A percentile compares a stretch with the other conserved stretches of the same genome.
Evolutionary conservation across 805 yeast species (phyloP).

Genomic region (Metschnikowia anglica): DNA sequence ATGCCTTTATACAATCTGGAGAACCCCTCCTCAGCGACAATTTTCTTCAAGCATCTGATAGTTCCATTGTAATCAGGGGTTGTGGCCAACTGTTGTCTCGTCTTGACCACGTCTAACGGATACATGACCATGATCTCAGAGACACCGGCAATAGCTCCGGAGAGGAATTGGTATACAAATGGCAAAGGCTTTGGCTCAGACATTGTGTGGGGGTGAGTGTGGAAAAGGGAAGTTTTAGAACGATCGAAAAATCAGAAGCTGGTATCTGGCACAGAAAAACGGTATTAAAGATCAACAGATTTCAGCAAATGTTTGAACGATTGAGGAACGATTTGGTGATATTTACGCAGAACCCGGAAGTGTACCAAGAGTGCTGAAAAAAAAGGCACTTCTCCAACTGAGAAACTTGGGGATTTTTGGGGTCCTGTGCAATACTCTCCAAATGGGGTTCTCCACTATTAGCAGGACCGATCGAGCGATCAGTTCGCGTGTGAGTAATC

Average conservation of each 20-base stretch:
- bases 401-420: neutral
- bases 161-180: constrained; percentile 83
- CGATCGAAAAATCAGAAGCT: too few species aligned
- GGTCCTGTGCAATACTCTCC: constrained; percentile 2
- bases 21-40: constrained; percentile 82
- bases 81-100: constrained; percentile 79
- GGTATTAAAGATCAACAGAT: too few species aligned
- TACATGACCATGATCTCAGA: constrained; percentile 94
- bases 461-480: neutral
- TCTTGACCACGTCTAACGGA: constrained; percentile 95
- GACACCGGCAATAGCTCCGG: constrained; percentile 94
- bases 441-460: constrained; percentile 2
- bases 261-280: too few species aligned
- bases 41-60: constrained; percentile 78
- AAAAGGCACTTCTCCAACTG: neutral
- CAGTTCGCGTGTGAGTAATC: constrained; percentile 11
- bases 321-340: too few species aligned
- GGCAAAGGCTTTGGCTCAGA: constrained; percentile 53
- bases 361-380: too few species aligned
- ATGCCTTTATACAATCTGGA: constrained; percentile 88
- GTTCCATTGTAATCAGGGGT: constrained; percentile 78
- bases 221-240: neutral
- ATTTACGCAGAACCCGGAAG: too few species aligned
- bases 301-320: too few species aligned
- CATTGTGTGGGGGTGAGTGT: constrained; percentile 14